phyloP scores from a whole-genome alignment of 352 stramenopile species.

The Globisporangium takayamanum region DNA sequence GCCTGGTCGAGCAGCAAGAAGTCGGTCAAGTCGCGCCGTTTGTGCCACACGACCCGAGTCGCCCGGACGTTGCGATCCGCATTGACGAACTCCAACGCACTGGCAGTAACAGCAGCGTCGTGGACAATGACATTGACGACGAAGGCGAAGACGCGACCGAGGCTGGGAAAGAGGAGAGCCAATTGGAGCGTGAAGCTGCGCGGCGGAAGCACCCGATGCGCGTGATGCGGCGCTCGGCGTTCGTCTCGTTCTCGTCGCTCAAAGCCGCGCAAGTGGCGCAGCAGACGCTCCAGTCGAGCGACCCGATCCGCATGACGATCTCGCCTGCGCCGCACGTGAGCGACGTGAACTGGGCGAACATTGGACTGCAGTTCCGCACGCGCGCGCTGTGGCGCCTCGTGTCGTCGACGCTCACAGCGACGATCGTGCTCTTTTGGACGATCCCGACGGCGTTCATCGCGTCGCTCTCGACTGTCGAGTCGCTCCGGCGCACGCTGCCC shows the following conservation, averaged over 20 bases:
- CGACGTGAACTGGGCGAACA: conserved; percentile 77
- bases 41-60: not conserved
- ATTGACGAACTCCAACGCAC: not conserved
- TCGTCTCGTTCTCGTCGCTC: conserved; percentile 74
- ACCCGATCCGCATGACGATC: conserved; percentile 49
- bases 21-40: conserved; percentile 12
- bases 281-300: conserved; percentile 54
- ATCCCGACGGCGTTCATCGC: conserved; percentile 75
- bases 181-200: conserved; percentile 37
- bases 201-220: conserved; percentile 46
- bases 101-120: conserved; percentile 9
- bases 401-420: conserved; percentile 42
- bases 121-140: conserved; percentile 17
- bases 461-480: conserved; percentile 64
- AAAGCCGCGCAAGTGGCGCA: conserved; percentile 65
- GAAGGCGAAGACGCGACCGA: conserved; percentile 12
- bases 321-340: conserved; percentile 43
- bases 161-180: conserved; percentile 35
- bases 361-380: conserved; percentile 49
- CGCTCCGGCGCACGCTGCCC: conserved; percentile 46
- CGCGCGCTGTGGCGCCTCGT: conserved; percentile 43
- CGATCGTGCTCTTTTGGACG: conserved; percentile 80
- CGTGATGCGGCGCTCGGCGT: conserved; percentile 62
- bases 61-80: conserved; percentile 4
- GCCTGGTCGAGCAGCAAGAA: conserved; percentile 29